phyloP scores from a whole-genome alignment of 495 filamentous ascomycete genomes.

The Aspergillus biplanus region DNA sequence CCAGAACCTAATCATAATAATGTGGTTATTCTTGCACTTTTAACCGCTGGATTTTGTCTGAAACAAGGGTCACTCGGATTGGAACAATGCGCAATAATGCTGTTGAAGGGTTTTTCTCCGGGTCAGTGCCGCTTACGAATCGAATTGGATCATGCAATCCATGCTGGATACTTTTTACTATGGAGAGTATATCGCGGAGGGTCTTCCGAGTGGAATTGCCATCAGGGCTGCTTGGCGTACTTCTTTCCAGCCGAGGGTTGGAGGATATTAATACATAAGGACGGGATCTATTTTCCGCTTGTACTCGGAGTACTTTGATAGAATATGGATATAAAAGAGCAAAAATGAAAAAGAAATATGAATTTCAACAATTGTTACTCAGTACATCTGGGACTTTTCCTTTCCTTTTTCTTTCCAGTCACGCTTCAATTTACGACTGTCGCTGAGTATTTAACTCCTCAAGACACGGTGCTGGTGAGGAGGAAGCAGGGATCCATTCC shows the following conservation, averaged over 20 bases:
- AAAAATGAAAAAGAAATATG: too few species aligned
- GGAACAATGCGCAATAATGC: background rate
- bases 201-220: background rate
- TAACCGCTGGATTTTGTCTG: background rate
- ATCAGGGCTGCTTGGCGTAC: background rate
- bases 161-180: background rate
- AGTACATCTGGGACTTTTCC: too few species aligned
- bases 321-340: too few species aligned
- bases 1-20: background rate
- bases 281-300: background rate
- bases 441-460: too few species aligned
- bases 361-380: too few species aligned
- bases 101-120: background rate
- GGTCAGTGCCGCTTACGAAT: background rate
- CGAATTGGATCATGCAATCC: slow-evolving; percentile 2
- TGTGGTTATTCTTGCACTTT: background rate
- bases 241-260: background rate
- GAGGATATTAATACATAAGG: background rate
- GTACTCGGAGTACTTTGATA: background rate
- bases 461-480: too few species aligned
- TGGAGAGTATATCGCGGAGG: background rate
- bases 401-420: too few species aligned
- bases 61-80: background rate
- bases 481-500: too few species aligned
- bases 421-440: too few species aligned